Conservation (phyloP, 495 filamentous ascomycete genomes). For the Lichenothelia convexa region DNA sequence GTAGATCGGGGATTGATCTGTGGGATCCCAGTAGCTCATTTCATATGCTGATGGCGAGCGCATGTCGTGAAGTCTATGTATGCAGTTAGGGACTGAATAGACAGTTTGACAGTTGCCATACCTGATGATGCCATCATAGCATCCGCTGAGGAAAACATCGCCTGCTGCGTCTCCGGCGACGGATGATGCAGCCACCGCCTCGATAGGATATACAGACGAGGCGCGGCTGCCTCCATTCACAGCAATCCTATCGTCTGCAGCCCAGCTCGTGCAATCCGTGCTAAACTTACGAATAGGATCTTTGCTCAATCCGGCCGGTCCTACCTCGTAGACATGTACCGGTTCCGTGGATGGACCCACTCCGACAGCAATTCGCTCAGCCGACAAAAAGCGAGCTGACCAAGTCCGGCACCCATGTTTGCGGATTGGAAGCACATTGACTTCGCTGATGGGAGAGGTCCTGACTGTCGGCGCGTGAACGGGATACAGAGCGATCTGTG, state of each 20-base stretch:
- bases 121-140: conserved; percentile 40
- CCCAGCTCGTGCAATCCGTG: conserved; percentile 17
- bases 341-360: conserved; percentile 27
- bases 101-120: conserved; percentile 11
- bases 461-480: conserved; percentile 16
- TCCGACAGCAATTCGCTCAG: conserved; percentile 31
- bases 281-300: conserved; percentile 22
- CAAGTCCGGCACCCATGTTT: conserved; percentile 24
- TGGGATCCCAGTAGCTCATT: conserved; percentile 33
- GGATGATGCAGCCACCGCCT: conserved; percentile 25
- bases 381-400: conserved; percentile 31
- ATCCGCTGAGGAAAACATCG: conserved; percentile 41
- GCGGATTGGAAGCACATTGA: conserved; percentile 16
- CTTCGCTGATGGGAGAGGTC: conserved; percentile 23
- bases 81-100: background rate
- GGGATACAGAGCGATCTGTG: conserved; percentile 21
- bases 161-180: conserved; percentile 17
- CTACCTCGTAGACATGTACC: conserved; percentile 32
- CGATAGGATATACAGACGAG: conserved; percentile 31
- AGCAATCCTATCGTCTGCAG: conserved; percentile 9
- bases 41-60: conserved; percentile 32
- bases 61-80: conserved; percentile 44
- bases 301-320: conserved; percentile 21
- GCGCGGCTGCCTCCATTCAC: background rate
- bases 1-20: conserved; percentile 38